Base-by-base conservation (phyloP, 2,329 filamentous ascomycete genomes). In the Paramyrothecium sp. region DNA sequence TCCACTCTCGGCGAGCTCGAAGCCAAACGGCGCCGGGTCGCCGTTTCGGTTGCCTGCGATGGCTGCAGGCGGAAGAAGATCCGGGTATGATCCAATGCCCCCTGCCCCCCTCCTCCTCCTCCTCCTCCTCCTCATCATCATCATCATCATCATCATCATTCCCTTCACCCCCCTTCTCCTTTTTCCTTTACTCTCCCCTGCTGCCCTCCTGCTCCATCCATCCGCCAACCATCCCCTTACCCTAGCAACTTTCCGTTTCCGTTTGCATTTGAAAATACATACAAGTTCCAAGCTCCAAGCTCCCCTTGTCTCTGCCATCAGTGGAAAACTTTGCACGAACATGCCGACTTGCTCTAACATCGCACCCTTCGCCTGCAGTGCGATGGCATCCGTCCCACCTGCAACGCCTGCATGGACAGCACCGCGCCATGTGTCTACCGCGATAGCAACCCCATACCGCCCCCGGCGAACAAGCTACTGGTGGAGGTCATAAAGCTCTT, bases 11-110 rank as follows among this genome's bases (percentile, higher is more conserved):
- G 38, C 13, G 38, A 44, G 38, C 38, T 44, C 5, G 38, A 44
- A 12, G n/a, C 38, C 38, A 44, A 44, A 83, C 82, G 38, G 5
- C 65, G 63, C 23, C 63, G 65, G 10, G 60, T 67, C 8, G 62
- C 61, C 34, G 65, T 65, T n/a, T 54, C 61, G 1, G 51, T 67
- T 20, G 65, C 65, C 19, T 67, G 65, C 54, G 65, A 67, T 51
- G 38, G 54, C 10, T 67, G 65, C 38, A 56, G 65, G 13, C 57
- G 61, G 13, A 62, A 58, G 17, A 67, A 67, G 51, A 62, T 62
- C 26, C 59, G 66, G 19, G 65, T 67, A 54, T 23, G 66, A 55
- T n/a, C n/a, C n/a, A n/a, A n/a, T n/a, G n/a, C n/a, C n/a, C n/a
- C n/a, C n/a, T n/a, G n/a, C n/a, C n/a, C n/a, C n/a, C n/a, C n/a